Conservation (phyloP, 192 early-diverging fungal species). For the Mortierella claussenii region DNA sequence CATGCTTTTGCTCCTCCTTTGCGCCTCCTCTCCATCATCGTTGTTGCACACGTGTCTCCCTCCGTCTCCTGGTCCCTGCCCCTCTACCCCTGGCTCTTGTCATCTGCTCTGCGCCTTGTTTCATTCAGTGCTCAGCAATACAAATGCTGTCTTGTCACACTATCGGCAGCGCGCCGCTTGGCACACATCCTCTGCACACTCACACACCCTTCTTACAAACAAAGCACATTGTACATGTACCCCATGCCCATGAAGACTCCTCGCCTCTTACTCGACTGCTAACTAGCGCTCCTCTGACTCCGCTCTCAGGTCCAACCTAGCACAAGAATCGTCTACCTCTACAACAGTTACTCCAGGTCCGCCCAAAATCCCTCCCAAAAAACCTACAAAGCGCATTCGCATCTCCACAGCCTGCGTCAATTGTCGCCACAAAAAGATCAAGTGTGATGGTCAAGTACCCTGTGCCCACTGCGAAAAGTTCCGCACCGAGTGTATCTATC, state of each 20-base stretch:
- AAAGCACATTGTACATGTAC: no score
- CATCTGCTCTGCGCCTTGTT: no score
- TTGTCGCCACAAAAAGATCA: constrained; percentile 57
- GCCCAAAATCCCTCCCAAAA: constrained; percentile 36
- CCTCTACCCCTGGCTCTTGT: background rate
- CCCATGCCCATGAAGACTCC: no score
- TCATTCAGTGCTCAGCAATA: no score
- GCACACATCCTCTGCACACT: no score
- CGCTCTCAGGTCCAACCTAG: constrained; percentile 41
- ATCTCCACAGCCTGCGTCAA: constrained; percentile 58
- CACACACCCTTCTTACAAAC: no score
- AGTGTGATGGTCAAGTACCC: constrained; percentile 55
- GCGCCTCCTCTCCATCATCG: no score
- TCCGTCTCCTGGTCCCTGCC: background rate
- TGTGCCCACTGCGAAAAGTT: constrained; percentile 56
- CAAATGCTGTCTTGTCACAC: no score
- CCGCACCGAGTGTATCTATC: constrained; percentile 36
- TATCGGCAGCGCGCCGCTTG: no score
- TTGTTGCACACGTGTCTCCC: background rate
- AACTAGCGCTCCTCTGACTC: background rate
- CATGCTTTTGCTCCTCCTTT: no score
- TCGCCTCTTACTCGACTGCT: background rate
- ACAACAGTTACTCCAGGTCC: constrained; percentile 15
- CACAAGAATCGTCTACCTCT: constrained; percentile 25
- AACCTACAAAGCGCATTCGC: constrained; percentile 50